Base-by-base conservation (phyloP, 2,329 filamentous ascomycete species). In the Epichloe gansuensis region DNA sequence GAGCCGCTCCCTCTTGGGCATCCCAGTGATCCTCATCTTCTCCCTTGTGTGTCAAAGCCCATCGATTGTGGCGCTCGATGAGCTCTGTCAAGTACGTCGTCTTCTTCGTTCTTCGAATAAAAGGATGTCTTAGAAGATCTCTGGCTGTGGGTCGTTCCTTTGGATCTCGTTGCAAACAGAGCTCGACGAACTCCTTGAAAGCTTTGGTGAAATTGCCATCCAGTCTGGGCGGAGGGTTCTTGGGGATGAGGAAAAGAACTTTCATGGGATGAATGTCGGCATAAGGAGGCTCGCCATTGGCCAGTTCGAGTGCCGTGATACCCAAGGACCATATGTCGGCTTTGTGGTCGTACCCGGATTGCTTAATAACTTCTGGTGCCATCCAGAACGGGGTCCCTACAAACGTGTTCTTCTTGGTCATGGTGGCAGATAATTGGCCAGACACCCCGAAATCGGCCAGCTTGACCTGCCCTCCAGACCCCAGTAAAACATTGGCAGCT, bases 381-480 rank as follows among this genome's bases (percentile, higher is more conserved):
- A 98, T 98, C 93, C 93, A 98, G 66, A 97, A 98, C 1, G 93
- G 91, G 0, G 91, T 97, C 36, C 93, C 93, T 35, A 98, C 91
- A 67, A 97, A 98, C 0, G 91, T 97, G 66, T 97, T 97, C 73
- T 97, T 97, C 76, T 97, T 97, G 56, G 91, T 96, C 90, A 97
- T 97, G 48, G 91, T 98, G 6, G 91, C 91, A 9, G 91, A 94
- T 23, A 97, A 77, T 70, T 97, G 93, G 31, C 91, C 91, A 1
- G 91, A 96, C 6, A 98, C 93, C 53, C 91, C 91, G 71, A 98
- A 98, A 66, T 98, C 91, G 13, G 91, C 91, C 52, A 97, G 75
- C 68, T 98, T 98, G 60, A 98, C 91, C 71, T 97, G 93, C 2
- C 93, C 93, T 64, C 86, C 95, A 48, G 89, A 82, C 55, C 86